Evolutionary conservation across 2,329 filamentous ascomycete species (phyloP), one percentile per base, ranked within the genome.

Genomic region (Domatiomyces catenatus): DNA sequence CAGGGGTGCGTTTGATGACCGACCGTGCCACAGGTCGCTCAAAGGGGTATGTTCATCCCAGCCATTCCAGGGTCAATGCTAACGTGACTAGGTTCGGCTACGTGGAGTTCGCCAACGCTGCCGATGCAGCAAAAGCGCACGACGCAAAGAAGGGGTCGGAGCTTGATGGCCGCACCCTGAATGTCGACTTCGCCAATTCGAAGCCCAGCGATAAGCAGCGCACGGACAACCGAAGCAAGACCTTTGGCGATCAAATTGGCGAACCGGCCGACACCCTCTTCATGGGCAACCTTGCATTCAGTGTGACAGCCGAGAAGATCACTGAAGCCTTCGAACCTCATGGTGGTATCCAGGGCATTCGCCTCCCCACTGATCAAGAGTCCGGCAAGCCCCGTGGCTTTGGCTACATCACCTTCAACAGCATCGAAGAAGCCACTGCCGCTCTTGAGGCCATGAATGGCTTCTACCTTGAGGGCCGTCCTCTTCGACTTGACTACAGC

Each of bases 211-310:
- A 72, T 58, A 70, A 73, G 54, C 79, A 83, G 56, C 79, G 80
- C 57, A 71, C 74, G 60, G 76, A 83, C 58, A 60, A 61, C 53
- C 71, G 71, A 54, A 69, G 70, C 51, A 64, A 70, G 52, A 64
- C 59, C 64, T 90, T 82, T 66, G 89, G 89, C 58, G 89, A 95
- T 68, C 75, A 78, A 60, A 73, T 81, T 64, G 89, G 83, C 73
- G 78, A 84, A 56, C 83, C 86, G 66, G 85, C 81, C 65, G 84
- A 89, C 59, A 95, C 89, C 43, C 77, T 95, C 53, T 95, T 92
- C 70, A 80, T 94, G 58, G 89, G 88, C 62, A 95, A 95, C 75
- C 73, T 95, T 59, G 81, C 85, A 48, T 95, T 93, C 71, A 80
- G 86, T 57, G 80, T 82, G 62, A 80, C 83, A 62, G 84, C 93